phyloP scores from a whole-genome alignment of 495 filamentous ascomycete genomes.

The Trichoderma orchidacearum region DNA sequence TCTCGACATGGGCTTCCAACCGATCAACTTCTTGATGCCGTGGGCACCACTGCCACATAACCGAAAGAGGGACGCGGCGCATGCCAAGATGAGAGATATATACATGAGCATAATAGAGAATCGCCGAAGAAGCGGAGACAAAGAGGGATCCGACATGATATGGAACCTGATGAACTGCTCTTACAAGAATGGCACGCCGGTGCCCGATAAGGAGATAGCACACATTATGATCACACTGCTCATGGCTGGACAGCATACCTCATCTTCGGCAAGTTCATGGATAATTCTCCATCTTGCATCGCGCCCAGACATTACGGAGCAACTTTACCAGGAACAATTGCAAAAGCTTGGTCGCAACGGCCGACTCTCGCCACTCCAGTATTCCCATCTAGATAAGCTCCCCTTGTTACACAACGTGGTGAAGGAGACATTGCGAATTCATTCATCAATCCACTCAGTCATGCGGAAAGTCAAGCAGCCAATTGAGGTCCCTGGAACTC shows the following conservation, averaged over 20 bases:
- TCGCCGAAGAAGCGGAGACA: conserved; percentile 26
- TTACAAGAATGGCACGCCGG: conserved; percentile 47
- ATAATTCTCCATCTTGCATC: conserved; percentile 53
- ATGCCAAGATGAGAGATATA: conserved; percentile 44
- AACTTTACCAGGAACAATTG: conserved; percentile 49
- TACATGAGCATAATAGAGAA: conserved; percentile 49
- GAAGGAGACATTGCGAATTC: conserved; percentile 52
- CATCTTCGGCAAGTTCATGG: conserved; percentile 52
- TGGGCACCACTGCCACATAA: conserved; percentile 58
- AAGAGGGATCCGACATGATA: conserved; percentile 45
- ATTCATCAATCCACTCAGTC: conserved; percentile 55
- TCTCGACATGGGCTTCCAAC: conserved; percentile 53
- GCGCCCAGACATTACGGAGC: conserved; percentile 42
- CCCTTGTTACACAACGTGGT: conserved; percentile 44
- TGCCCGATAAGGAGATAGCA: conserved; percentile 53
- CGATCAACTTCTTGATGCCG: conserved; percentile 58
- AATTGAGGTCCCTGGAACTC: conserved; percentile 48
- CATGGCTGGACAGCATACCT: conserved; percentile 62
- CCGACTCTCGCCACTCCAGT: conserved; percentile 34
- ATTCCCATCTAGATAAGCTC: conserved; percentile 41
- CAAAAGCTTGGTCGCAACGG: conserved; percentile 29
- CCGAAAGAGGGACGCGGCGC: conserved; percentile 47
- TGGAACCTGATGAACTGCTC: conserved; percentile 50
- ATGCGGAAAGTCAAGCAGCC: conserved; percentile 56
- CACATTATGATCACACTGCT: conserved; percentile 69